phyloP scores from a whole-genome alignment of 805 yeast genomes.

The Myxozyma melibiosi region DNA sequence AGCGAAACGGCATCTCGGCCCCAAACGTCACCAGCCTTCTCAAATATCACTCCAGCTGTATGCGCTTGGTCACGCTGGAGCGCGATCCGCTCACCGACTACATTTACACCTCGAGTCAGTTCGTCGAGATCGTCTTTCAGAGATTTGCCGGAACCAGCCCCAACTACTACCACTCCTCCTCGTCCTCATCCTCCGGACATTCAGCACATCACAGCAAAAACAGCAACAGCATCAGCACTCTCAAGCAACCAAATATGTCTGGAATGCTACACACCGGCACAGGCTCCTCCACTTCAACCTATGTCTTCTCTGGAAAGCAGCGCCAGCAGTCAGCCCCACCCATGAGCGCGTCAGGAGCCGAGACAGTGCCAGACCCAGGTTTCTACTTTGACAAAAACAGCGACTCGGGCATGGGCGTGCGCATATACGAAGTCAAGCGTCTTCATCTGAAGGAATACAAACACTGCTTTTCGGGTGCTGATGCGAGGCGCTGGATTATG shows the following conservation, averaged over 20 bases:
- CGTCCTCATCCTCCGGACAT: neutral
- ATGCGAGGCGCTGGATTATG: conserved; percentile 82
- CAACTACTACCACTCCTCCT: conserved; percentile 42
- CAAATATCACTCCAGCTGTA: conserved; percentile 62
- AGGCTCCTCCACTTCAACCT: neutral
- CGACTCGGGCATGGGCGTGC: conserved; percentile 22
- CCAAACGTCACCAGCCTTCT: conserved; percentile 51
- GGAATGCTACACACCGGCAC: neutral
- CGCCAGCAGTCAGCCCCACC: neutral
- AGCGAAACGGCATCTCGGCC: conserved; percentile 54
- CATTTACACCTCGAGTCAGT: conserved; percentile 61
- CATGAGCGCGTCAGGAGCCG: neutral
- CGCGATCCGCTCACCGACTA: conserved; percentile 61
- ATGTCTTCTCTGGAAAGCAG: neutral
- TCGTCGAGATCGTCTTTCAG: conserved; percentile 65
- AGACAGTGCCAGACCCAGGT: too few species aligned
- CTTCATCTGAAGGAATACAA: conserved; percentile 21
- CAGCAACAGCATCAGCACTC: neutral
- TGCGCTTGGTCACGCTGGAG: conserved; percentile 70
- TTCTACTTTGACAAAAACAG: neutral
- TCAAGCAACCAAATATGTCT: neutral
- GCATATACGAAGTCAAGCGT: conserved; percentile 20
- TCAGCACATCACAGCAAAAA: neutral
- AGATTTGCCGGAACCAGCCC: conserved; percentile 66
- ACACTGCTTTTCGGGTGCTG: conserved; percentile 67